These are phyloP conservation scores for Tolypocladium album DNA, from an alignment of 2,329 filamentous ascomycete species.

Conservation along the genomic window DNA sequence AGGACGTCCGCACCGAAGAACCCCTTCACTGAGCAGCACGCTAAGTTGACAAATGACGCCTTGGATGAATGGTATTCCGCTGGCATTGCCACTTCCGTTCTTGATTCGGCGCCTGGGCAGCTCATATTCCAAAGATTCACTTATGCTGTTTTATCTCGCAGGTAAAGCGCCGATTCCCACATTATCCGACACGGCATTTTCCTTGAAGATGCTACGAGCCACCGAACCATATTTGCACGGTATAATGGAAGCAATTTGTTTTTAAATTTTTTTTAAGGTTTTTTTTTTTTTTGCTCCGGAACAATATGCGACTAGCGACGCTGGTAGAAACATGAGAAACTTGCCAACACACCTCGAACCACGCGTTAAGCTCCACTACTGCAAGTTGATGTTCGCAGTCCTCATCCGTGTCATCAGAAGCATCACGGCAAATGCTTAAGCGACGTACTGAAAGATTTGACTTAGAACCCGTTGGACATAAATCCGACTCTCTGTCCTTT, in stretches of 20 bases:
- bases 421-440: conserved; percentile 23
- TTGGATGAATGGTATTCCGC: conserved; percentile 16
- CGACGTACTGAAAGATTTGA: conserved; percentile 25
- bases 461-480: conserved; percentile 39
- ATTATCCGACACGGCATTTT: conserved; percentile 14
- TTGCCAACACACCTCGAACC: conserved; percentile 32
- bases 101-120: conserved; percentile 34
- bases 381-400: conserved; percentile 37
- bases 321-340: conserved; percentile 32
- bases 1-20: not conserved
- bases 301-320: conserved; percentile 19
- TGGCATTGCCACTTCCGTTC: conserved; percentile 15
- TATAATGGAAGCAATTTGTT: conserved; percentile 26
- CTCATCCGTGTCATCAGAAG: conserved; percentile 33
- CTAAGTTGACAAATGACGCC: conserved; percentile 3
- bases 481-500: conserved; percentile 30
- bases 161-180: conserved; percentile 36
- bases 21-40: conserved; percentile 9
- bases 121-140: conserved; percentile 36
- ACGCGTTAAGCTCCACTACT: conserved; percentile 35
- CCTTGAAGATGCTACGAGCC: conserved; percentile 13
- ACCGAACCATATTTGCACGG: conserved; percentile 23
- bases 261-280: too few relatives aligned
- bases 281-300: conserved; percentile 9
- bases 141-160: conserved; percentile 15